A percentile compares a stretch with the other conserved stretches of the same genome.
Evolutionary conservation across 345 rosid species (phyloP).

Genomic region (Iberis pinnata): DNA sequence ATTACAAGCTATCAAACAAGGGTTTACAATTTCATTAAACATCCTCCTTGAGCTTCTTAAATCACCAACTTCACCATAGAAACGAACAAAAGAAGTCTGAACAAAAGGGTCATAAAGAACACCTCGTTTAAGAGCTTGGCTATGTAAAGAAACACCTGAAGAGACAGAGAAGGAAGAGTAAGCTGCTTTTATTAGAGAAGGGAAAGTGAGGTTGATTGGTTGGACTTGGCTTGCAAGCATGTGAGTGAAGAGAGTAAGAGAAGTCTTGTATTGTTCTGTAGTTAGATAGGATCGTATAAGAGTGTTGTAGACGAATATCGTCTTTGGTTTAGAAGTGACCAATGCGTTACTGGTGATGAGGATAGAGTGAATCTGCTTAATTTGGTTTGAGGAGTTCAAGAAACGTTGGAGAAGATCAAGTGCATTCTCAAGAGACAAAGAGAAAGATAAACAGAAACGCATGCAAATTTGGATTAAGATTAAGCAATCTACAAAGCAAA

Average conservation of each 20-base stretch:
- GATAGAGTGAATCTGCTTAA: conserved; percentile 50
- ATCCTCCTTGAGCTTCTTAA: conserved; percentile 32
- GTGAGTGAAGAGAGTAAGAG: conserved; percentile 45
- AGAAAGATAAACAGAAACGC: conserved; percentile 11
- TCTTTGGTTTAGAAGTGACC: conserved; percentile 32
- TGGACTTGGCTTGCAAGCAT: conserved; percentile 44
- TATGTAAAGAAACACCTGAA: conserved; percentile 43
- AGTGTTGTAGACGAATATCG: conserved; percentile 48
- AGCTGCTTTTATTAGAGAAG: conserved; percentile 55
- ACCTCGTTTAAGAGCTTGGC: conserved; percentile 47
- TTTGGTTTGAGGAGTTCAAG: conserved; percentile 34
- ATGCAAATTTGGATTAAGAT: conserved; percentile 7
- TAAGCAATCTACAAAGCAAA: conserved; percentile 2
- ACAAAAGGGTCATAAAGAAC: conserved; percentile 44
- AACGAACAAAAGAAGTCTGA: conserved; percentile 41
- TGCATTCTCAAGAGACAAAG: conserved; percentile 31
- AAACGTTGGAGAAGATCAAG: conserved; percentile 50
- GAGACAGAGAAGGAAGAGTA: conserved; percentile 28
- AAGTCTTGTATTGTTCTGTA: conserved; percentile 29
- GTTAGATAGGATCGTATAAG: conserved; percentile 52
- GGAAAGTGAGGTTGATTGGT: conserved; percentile 59
- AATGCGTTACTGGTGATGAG: conserved; percentile 31
- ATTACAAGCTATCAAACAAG: conserved; percentile 46
- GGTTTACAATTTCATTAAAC: conserved; percentile 50
- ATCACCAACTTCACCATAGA: conserved; percentile 37